phyloP scores from a whole-genome alignment of 192 early-diverging fungal genomes.

The Pilobolus umbonatus region DNA sequence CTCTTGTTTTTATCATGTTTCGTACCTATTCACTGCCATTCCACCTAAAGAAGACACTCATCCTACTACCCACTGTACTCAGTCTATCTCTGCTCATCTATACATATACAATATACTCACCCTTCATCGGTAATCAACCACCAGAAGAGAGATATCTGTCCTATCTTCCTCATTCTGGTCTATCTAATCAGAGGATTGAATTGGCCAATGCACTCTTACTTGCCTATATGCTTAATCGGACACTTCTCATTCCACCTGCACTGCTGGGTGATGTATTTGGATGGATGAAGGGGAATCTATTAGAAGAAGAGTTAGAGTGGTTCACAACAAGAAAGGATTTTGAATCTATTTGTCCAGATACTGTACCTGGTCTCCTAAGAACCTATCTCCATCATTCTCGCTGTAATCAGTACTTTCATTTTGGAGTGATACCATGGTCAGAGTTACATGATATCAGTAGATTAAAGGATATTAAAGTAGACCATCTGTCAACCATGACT shows the following conservation, averaged over 20 bases:
- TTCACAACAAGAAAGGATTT: conserved; percentile 36
- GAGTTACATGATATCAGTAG: conserved; percentile 14
- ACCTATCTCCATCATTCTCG: conserved; percentile 27
- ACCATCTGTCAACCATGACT: conserved; percentile 2
- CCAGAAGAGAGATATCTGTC: conserved; percentile 42
- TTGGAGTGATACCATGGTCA: conserved; percentile 20
- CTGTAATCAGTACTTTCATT: conserved; percentile 14
- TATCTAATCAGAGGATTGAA: conserved; percentile 53
- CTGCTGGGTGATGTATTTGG: conserved; percentile 43
- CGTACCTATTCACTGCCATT: too few species aligned
- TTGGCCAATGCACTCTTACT: conserved; percentile 51
- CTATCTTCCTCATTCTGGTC: conserved; percentile 50
- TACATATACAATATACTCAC: too few species aligned
- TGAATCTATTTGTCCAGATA: conserved; percentile 2
- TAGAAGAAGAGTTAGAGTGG: conserved; percentile 30
- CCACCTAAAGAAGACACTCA: neutral
- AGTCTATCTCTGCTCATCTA: neutral
- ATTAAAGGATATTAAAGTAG: conserved; percentile 11
- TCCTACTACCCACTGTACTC: neutral
- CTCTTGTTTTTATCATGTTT: neutral
- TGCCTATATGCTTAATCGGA: conserved; percentile 48
- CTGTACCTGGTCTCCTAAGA: neutral
- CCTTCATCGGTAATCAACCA: neutral
- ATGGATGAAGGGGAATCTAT: conserved; percentile 34
- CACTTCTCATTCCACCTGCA: conserved; percentile 47